Evolutionary conservation across 2,329 filamentous ascomycete genomes (phyloP).

Genomic region (Ceratocystis harringtonii): DNA sequence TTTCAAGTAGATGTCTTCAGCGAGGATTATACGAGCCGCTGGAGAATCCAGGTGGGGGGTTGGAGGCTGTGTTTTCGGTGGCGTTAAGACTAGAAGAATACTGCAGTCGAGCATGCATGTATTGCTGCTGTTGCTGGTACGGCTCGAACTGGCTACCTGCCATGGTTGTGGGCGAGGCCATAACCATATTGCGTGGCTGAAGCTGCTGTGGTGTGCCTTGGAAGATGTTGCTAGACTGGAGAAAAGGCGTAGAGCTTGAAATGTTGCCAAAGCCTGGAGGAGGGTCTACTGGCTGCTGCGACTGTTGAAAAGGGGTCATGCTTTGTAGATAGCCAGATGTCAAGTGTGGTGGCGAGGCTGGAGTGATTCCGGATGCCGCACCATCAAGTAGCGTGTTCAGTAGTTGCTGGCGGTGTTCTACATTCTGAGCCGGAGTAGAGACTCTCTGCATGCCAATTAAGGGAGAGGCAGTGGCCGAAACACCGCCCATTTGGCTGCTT

Average conservation of each 20-base stretch:
- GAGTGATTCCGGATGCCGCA: conserved; percentile 4
- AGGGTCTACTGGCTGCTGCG: not conserved
- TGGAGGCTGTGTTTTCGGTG: not conserved
- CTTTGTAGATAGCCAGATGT: conserved; percentile 8
- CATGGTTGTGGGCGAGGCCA: not conserved
- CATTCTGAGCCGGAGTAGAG: conserved; percentile 2
- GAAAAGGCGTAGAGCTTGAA: not conserved
- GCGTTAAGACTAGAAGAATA: not conserved
- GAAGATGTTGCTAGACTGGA: not conserved
- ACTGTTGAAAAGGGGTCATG: conserved; percentile 9
- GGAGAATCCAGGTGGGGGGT: conserved; percentile 8
- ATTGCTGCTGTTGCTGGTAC: conserved; percentile 1
- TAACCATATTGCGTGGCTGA: conserved; percentile 8
- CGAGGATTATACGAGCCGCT: conserved; percentile 4
- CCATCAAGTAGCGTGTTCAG: conserved; percentile 8
- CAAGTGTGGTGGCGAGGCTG: not conserved
- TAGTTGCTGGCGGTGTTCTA: conserved; percentile 10
- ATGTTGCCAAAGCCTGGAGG: conserved; percentile 6
- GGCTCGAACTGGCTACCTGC: not conserved
- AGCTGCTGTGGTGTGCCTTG: conserved; percentile 7
- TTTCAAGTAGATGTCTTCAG: not conserved
- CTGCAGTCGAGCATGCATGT: conserved; percentile 3
- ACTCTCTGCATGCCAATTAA: conserved; percentile 3
- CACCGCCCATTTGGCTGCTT: conserved; percentile 4
- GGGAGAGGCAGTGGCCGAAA: conserved; percentile 7